Conservation (phyloP, 23 red algal genomes). For the Gracilaria domingensis region DNA sequence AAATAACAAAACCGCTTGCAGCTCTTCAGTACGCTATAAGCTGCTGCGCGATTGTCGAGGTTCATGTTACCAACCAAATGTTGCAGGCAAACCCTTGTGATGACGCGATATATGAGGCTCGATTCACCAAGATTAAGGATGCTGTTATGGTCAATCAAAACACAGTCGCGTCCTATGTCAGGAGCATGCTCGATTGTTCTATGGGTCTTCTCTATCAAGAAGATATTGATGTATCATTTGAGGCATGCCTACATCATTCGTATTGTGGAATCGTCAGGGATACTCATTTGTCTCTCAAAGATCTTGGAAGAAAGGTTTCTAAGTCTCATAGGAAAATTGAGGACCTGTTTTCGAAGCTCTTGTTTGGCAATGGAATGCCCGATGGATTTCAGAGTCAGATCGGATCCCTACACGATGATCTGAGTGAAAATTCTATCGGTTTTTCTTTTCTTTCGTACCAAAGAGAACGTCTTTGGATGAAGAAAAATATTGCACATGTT, state of each 20-base stretch:
- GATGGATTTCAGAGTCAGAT: neutral
- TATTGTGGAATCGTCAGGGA: neutral
- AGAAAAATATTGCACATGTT: neutral
- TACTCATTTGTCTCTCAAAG: neutral
- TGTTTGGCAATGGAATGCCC: neutral
- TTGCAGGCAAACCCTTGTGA: neutral
- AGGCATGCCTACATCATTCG: neutral
- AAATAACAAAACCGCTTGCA: neutral
- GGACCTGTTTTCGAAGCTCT: neutral
- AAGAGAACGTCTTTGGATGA: neutral
- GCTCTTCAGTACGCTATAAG: neutral
- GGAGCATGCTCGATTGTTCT: neutral
- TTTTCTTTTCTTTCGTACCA: neutral
- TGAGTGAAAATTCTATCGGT: neutral
- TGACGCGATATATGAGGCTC: no score
- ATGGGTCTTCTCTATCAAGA: neutral
- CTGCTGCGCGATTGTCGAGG: neutral
- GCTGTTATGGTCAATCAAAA: neutral
- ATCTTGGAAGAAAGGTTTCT: neutral
- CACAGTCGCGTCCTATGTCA: neutral
- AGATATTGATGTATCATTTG: constrained; percentile 8
- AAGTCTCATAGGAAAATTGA: neutral
- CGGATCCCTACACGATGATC: neutral
- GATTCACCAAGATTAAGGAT: neutral
- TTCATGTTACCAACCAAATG: neutral